Percentiles rank a stretch among this genome's conserved stretches.
Evolutionary conservation across 495 filamentous ascomycete species (phyloP).

Genomic region (Neurospora sp.): DNA sequence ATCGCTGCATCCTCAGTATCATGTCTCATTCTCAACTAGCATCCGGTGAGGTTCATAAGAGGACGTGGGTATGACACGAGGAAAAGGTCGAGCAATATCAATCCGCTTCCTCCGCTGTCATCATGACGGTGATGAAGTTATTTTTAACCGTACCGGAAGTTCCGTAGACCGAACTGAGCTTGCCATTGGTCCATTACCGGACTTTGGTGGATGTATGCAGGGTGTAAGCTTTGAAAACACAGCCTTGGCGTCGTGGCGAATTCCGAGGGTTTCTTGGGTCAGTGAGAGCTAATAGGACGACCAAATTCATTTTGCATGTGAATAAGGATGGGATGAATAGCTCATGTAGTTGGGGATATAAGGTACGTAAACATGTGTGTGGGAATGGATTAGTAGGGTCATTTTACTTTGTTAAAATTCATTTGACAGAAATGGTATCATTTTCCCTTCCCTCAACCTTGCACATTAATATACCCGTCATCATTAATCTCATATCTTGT

Average conservation of each 20-base stretch:
- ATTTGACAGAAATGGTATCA: neutral
- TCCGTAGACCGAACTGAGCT: neutral
- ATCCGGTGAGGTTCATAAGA: neutral
- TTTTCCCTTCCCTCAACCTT: neutral
- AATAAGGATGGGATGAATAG: neutral
- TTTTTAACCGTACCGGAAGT: neutral
- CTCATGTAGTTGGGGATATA: neutral
- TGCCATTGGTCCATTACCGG: neutral
- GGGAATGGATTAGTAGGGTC: neutral
- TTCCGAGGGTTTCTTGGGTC: neutral
- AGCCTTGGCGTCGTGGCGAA: neutral
- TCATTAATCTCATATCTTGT: constrained; percentile 27
- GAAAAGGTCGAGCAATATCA: neutral
- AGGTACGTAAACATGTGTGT: neutral
- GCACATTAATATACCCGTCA: neutral
- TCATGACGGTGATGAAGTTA: neutral
- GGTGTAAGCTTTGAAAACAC: neutral
- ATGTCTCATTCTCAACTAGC: neutral
- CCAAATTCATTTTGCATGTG: neutral
- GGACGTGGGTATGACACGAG: neutral
- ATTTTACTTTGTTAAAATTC: neutral
- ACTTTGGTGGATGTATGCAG: neutral
- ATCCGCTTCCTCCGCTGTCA: neutral
- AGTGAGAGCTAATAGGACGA: neutral
- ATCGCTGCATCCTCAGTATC: neutral